Evolutionary conservation across 2,329 filamentous ascomycete species (phyloP).

Genomic region (Aspergillus sp.): DNA sequence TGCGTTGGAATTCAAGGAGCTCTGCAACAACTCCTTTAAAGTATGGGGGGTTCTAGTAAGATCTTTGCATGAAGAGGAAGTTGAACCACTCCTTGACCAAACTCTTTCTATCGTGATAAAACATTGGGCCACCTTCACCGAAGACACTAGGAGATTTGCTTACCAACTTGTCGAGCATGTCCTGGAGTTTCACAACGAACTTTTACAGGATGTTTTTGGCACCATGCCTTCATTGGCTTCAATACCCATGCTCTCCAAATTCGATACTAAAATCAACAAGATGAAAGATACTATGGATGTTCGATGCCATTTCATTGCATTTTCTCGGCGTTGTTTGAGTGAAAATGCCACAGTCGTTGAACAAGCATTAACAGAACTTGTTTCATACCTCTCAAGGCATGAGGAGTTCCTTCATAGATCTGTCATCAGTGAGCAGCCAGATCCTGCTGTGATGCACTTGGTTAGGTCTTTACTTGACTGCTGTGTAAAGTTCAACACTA

Average conservation of each 20-base stretch:
- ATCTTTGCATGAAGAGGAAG: slow-evolving; percentile 73
- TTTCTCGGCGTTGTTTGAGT: slow-evolving; percentile 71
- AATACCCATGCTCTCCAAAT: slow-evolving; percentile 67
- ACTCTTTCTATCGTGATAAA: slow-evolving; percentile 84
- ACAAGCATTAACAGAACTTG: slow-evolving; percentile 76
- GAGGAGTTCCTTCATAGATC: slow-evolving; percentile 78
- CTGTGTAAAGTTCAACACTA: slow-evolving; percentile 73
- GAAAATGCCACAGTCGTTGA: slow-evolving; percentile 85
- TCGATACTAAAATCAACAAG: slow-evolving; percentile 64
- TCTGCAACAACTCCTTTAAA: slow-evolving; percentile 76
- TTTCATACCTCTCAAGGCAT: slow-evolving; percentile 68
- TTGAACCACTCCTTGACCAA: slow-evolving; percentile 78
- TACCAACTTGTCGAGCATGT: slow-evolving; percentile 65
- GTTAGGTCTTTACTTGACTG: slow-evolving; percentile 81
- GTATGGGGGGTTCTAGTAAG: slow-evolving; percentile 81
- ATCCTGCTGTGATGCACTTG: slow-evolving; percentile 69
- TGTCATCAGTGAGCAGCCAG: slow-evolving; percentile 79
- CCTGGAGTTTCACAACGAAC: slow-evolving; percentile 59
- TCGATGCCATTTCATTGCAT: slow-evolving; percentile 67
- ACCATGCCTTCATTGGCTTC: slow-evolving; percentile 75
- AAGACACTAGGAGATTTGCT: slow-evolving; percentile 59
- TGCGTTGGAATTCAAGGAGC: slow-evolving; percentile 69
- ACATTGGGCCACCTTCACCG: slow-evolving; percentile 71
- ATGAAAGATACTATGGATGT: slow-evolving; percentile 67
- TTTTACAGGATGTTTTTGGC: slow-evolving; percentile 67